Percentiles rank a stretch among this genome's conserved stretches.
phyloP scores from a whole-genome alignment of 78 protist genomes.

The Blattamonas nauphoetae region DNA sequence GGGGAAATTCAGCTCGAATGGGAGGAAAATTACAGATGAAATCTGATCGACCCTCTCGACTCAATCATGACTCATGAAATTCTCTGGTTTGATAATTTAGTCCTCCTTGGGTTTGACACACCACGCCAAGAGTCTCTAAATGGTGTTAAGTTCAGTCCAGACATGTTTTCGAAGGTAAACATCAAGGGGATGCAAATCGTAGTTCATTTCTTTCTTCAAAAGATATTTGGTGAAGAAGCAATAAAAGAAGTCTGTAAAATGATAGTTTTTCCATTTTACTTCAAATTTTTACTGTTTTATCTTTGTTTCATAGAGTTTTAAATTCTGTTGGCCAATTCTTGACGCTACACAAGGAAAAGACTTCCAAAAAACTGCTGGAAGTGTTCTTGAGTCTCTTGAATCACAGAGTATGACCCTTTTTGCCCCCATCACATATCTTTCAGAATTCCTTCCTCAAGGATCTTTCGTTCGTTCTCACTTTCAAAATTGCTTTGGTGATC shows the following conservation, averaged over 20 bases:
- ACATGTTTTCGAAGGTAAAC: not conserved
- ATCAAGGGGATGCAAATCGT: not conserved
- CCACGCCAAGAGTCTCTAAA: not conserved
- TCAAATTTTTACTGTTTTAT: not conserved
- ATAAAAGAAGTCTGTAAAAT: not conserved
- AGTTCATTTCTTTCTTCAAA: not conserved
- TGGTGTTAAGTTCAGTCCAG: not conserved
- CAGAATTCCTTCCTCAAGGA: not conserved
- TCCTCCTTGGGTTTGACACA: not conserved
- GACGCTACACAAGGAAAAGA: not conserved
- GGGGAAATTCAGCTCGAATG: too few relatives aligned
- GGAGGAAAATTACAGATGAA: too few relatives aligned
- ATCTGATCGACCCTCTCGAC: too few relatives aligned
- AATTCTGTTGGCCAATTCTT: not conserved
- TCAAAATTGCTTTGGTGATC: not conserved
- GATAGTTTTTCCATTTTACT: not conserved
- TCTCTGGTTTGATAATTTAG: not conserved
- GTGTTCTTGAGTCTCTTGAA: not conserved
- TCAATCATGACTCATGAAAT: too few relatives aligned
- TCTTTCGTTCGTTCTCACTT: not conserved
- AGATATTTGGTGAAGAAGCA: not conserved
- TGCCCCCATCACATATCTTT: not conserved
- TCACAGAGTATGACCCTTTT: not conserved
- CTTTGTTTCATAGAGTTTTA: not conserved
- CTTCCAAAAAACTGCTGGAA: not conserved